These are phyloP conservation scores for Epichloe elymi DNA, from an alignment of 2,329 filamentous ascomycete species.

Conservation along the genomic window DNA sequence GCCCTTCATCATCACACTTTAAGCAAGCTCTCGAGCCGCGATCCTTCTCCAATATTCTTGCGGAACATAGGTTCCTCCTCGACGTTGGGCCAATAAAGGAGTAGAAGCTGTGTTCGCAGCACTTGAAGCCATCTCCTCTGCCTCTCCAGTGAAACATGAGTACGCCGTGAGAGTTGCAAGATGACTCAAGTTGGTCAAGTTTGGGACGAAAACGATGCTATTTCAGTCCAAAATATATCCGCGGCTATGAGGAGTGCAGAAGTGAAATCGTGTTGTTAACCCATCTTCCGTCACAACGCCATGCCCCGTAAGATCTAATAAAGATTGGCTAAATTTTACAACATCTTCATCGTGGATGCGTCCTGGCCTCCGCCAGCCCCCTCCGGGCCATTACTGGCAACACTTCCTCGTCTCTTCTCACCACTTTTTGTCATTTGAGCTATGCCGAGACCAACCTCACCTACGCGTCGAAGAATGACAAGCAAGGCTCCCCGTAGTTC, in stretches of 20 bases:
- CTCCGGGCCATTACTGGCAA: slow-evolving; percentile 21
- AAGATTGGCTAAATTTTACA: slow-evolving; percentile 11
- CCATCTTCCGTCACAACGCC: slow-evolving; percentile 20
- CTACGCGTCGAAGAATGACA: slow-evolving; percentile 64
- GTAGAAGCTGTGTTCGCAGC: too few species aligned
- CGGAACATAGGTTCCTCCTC: too few species aligned
- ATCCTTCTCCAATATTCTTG: too few species aligned
- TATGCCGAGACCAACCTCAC: slow-evolving; percentile 57
- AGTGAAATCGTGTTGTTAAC: slow-evolving; percentile 9
- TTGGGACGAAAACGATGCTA: too few species aligned
- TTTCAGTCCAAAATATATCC: too few species aligned
- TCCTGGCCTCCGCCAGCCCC: slow-evolving; percentile 17
- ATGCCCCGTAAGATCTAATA: slow-evolving; percentile 7
- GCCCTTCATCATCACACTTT: too few species aligned
- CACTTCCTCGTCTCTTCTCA: slow-evolving; percentile 26
- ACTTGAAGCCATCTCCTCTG: not conserved
- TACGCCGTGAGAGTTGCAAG: too few species aligned
- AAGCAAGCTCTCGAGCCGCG: too few species aligned
- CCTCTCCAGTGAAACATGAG: not conserved
- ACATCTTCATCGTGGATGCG: slow-evolving; percentile 22
- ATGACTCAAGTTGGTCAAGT: not conserved
- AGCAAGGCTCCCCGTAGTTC: slow-evolving; percentile 71
- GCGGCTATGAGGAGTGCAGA: not conserved
- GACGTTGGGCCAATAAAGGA: too few species aligned
- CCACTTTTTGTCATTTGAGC: slow-evolving; percentile 29